These are phyloP conservation scores for Colletotrichum phormii DNA, from an alignment of 2,329 filamentous ascomycete species.

Conservation along the genomic window DNA sequence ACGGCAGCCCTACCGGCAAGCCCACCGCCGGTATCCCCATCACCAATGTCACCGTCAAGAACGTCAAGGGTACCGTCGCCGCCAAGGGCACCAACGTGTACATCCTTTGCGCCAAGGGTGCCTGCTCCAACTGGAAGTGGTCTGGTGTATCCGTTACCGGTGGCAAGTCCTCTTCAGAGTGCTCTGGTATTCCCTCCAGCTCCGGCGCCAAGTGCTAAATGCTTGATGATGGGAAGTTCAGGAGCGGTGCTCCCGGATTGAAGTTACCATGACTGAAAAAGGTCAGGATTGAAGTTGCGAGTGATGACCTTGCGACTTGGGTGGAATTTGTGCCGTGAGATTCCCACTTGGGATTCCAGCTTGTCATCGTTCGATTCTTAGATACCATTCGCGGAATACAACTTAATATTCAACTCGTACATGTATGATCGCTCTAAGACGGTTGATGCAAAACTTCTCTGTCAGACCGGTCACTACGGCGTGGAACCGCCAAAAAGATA, in stretches of 20 bases:
- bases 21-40: conserved; percentile 64
- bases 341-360: no score
- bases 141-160: conserved; percentile 60
- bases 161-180: conserved; percentile 52
- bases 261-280: no score
- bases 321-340: not conserved
- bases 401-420: not conserved
- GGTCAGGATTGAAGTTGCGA: not conserved
- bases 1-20: conserved; percentile 55
- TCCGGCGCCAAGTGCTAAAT: conserved; percentile 35
- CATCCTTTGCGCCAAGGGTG: conserved; percentile 64
- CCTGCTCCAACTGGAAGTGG: conserved; percentile 67
- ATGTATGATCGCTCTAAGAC: no score
- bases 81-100: conserved; percentile 56
- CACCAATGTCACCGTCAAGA: conserved; percentile 58
- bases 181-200: conserved; percentile 42
- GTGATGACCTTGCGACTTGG: not conserved
- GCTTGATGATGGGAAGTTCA: not conserved
- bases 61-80: conserved; percentile 57
- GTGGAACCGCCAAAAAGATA: no score
- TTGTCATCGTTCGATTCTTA: conserved; percentile 25
- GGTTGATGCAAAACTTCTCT: no score
- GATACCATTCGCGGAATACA: conserved; percentile 17
- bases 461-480: no score
- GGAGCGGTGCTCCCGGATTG: conserved; percentile 10